A percentile compares a stretch with the other conserved stretches of the same genome.
phyloP scores from a whole-genome alignment of 1,284 basidiomycete genomes.

The Trichosporon coremiiforme region DNA sequence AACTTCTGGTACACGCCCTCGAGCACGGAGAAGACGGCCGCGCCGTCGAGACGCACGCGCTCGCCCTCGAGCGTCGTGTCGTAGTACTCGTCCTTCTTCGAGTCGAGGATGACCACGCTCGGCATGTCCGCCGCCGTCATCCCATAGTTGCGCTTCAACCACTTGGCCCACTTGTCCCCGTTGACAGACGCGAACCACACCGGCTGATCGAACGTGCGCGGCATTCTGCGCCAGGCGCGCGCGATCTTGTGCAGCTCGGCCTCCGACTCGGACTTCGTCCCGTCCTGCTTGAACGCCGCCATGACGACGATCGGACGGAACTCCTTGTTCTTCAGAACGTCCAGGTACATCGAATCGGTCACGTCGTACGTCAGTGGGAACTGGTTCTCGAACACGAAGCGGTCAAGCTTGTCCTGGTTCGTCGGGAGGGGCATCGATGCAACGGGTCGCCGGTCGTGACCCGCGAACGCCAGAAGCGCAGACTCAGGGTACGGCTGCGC shows the following conservation, averaged over 20 bases:
- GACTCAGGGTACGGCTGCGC: slow-evolving; percentile 61
- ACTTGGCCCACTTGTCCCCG: slow-evolving; percentile 72
- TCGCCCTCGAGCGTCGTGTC: slow-evolving; percentile 69
- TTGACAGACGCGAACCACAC: slow-evolving; percentile 88
- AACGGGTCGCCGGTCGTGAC: slow-evolving; percentile 56
- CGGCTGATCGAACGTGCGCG: slow-evolving; percentile 58
- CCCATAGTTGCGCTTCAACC: slow-evolving; percentile 70
- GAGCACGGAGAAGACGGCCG: slow-evolving; percentile 69
- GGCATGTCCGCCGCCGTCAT: slow-evolving; percentile 60
- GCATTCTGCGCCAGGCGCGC: slow-evolving; percentile 64
- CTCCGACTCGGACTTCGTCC: slow-evolving; percentile 34
- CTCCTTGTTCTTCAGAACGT: slow-evolving; percentile 73
- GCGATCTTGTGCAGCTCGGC: slow-evolving; percentile 63
- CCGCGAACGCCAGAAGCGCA: slow-evolving; percentile 74
- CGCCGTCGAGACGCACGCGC: slow-evolving; percentile 64
- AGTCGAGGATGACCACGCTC: slow-evolving; percentile 73
- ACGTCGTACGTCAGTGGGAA: slow-evolving; percentile 72
- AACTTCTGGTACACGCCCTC: slow-evolving; percentile 67
- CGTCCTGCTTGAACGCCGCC: slow-evolving; percentile 56
- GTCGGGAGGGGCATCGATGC: slow-evolving; percentile 48
- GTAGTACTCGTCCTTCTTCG: slow-evolving; percentile 55
- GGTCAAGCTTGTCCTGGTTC: slow-evolving; percentile 37
- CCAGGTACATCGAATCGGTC: slow-evolving; percentile 71
- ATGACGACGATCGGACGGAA: slow-evolving; percentile 72
- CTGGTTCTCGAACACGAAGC: slow-evolving; percentile 68